Percentiles rank a stretch among this genome's conserved stretches.
phyloP scores from a whole-genome alignment of 257 asterid species.

The Primulina tabacum region DNA sequence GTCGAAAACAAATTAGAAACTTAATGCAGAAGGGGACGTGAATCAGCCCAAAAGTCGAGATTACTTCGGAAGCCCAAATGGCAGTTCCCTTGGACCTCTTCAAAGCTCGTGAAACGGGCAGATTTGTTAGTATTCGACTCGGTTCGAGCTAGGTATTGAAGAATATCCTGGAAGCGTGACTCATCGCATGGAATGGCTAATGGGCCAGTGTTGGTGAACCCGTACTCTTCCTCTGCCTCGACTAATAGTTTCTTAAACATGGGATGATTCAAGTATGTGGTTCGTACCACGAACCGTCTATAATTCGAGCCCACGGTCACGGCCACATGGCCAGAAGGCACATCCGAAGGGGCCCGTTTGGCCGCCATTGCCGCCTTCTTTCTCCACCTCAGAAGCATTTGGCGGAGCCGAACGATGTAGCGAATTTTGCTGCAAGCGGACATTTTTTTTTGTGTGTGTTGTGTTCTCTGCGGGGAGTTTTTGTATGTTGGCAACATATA shows the following conservation, averaged over 20 bases:
- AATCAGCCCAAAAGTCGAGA: slow-evolving; percentile 54
- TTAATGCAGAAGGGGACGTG: slow-evolving; percentile 58
- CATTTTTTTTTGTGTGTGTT: slow-evolving; percentile 27
- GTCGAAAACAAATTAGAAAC: slow-evolving; percentile 1
- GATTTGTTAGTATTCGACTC: slow-evolving; percentile 32
- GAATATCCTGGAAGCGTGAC: slow-evolving; percentile 48
- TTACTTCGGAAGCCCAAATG: slow-evolving; percentile 40
- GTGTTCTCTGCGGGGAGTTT: slow-evolving; percentile 1
- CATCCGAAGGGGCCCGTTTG: slow-evolving; percentile 48
- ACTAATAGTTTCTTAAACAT: slow-evolving; percentile 47
- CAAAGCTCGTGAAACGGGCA: slow-evolving; percentile 36
- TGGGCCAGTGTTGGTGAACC: slow-evolving; percentile 57
- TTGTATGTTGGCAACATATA: not conserved
- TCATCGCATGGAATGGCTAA: slow-evolving; percentile 65
- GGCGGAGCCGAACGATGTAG: slow-evolving; percentile 58
- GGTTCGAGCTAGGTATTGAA: slow-evolving; percentile 44
- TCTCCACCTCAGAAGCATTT: slow-evolving; percentile 62
- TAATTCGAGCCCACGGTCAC: slow-evolving; percentile 46
- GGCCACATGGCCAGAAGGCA: slow-evolving; percentile 69
- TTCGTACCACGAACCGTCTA: slow-evolving; percentile 49
- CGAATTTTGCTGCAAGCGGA: slow-evolving; percentile 60
- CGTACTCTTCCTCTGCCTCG: slow-evolving; percentile 59
- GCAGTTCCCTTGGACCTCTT: slow-evolving; percentile 53
- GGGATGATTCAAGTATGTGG: slow-evolving; percentile 59
- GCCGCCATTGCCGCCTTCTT: slow-evolving; percentile 43